Evolutionary conservation across 148 eudicot species (phyloP).

Genomic region (Vaccinium corymbosum): DNA sequence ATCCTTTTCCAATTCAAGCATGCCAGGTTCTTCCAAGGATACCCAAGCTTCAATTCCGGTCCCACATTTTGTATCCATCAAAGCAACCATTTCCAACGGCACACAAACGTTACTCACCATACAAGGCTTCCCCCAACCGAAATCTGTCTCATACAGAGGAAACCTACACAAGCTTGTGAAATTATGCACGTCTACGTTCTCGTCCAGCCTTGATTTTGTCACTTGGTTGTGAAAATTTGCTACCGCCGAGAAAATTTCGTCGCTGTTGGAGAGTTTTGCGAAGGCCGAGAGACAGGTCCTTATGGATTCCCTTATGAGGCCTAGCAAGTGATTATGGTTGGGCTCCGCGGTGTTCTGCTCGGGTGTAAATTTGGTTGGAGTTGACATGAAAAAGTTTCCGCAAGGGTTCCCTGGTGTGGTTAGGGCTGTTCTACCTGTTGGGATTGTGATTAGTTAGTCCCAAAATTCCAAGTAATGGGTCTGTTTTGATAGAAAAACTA

Average conservation of each 20-base stretch:
- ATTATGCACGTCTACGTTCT: background rate
- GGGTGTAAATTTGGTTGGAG: background rate
- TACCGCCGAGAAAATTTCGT: background rate
- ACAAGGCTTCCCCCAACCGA: conserved; percentile 10
- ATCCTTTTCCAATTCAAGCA: background rate
- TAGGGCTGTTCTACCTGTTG: background rate
- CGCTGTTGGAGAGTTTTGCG: background rate
- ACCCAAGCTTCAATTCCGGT: conserved; percentile 15
- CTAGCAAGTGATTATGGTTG: background rate
- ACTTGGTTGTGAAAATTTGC: background rate
- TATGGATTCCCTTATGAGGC: background rate
- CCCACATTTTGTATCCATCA: conserved; percentile 1
- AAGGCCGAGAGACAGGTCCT: background rate
- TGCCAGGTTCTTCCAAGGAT: background rate
- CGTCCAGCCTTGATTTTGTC: background rate
- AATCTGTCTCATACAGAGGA: background rate
- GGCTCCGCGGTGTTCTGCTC: background rate
- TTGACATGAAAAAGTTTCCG: background rate
- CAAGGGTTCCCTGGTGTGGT: background rate
- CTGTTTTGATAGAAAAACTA: too few relatives aligned
- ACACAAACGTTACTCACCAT: background rate
- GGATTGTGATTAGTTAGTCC: background rate
- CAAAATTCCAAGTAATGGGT: background rate
- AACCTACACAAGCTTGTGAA: background rate
- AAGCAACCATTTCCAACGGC: background rate